phyloP scores from a whole-genome alignment of 1,284 basidiomycete species.

The Porodaedalea pini region DNA sequence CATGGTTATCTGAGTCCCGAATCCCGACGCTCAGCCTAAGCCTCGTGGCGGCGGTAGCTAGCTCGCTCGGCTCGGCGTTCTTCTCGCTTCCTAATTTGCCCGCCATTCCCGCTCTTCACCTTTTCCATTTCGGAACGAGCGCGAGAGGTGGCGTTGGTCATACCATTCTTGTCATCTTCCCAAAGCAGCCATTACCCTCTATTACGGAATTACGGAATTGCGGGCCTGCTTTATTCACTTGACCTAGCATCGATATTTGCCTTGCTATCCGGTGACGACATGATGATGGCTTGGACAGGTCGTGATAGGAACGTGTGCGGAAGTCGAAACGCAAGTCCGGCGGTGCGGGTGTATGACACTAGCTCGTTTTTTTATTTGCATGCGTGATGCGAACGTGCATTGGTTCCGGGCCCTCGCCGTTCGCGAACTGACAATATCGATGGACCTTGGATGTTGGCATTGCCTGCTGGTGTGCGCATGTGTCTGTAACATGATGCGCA shows the following conservation, averaged over 20 bases:
- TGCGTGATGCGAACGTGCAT: neutral
- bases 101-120: too few relatives aligned
- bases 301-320: neutral
- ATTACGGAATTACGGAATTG: too few relatives aligned
- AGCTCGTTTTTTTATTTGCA: too few relatives aligned
- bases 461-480: neutral
- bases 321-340: neutral
- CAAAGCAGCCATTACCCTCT: too few relatives aligned
- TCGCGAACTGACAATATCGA: neutral
- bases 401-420: neutral
- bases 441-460: neutral
- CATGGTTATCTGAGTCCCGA: neutral
- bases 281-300: too few relatives aligned
- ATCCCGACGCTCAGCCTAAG: too few relatives aligned
- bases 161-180: neutral
- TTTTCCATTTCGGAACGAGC: too few relatives aligned
- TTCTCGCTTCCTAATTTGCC: too few relatives aligned
- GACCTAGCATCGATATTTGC: neutral
- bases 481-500: neutral
- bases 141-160: neutral
- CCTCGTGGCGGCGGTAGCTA: too few relatives aligned
- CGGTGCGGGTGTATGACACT: neutral
- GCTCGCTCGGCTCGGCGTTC: too few relatives aligned
- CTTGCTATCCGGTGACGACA: neutral
- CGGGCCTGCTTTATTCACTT: neutral